A percentile compares a stretch with the other conserved stretches of the same genome.
Evolutionary conservation across 441 rosid genomes (phyloP).

Genomic region (Populus hybrid): DNA sequence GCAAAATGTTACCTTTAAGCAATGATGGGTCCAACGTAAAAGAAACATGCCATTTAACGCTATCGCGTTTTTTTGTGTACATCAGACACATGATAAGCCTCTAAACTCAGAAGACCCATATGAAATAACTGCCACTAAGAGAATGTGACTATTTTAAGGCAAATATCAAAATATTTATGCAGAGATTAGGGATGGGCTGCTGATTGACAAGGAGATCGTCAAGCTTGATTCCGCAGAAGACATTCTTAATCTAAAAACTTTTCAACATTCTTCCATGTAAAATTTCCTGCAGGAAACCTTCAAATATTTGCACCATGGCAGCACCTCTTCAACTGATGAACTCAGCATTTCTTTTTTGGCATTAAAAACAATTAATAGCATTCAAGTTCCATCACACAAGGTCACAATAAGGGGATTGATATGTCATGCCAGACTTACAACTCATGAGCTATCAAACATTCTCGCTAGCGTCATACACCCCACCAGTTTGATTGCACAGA

Average conservation of each 20-base stretch:
- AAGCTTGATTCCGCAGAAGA: background rate
- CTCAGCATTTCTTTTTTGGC: background rate
- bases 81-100: background rate
- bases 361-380: background rate
- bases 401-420: background rate
- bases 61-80: background rate
- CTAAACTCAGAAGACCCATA: background rate
- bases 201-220: background rate
- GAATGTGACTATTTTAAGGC: background rate
- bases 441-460: background rate
- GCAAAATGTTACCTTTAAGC: background rate
- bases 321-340: background rate
- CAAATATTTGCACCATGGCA: background rate
- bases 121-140: background rate
- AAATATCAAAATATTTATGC: background rate
- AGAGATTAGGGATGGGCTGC: too few relatives aligned
- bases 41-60: background rate
- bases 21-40: background rate
- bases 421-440: background rate
- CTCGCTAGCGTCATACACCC: conserved; percentile 2
- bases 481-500: conserved; percentile 8
- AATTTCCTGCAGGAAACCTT: background rate
- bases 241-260: background rate
- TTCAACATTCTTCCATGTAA: background rate
- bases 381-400: background rate